Conservation (phyloP, 78 protist species). For the Tieghemostelium lacteum region DNA sequence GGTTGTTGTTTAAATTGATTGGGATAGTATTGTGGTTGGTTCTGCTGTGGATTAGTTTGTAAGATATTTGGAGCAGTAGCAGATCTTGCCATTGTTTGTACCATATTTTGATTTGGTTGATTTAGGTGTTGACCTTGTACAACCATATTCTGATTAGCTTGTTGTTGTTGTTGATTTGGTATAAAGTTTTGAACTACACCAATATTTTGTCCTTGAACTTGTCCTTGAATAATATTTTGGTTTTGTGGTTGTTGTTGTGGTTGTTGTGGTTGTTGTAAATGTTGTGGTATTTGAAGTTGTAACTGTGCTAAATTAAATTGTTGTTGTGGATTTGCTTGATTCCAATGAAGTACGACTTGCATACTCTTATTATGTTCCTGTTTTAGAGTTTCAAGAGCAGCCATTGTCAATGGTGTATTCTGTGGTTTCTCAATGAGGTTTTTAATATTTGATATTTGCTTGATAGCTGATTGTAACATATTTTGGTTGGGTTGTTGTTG, state of each 20-base stretch:
- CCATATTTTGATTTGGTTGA: not conserved
- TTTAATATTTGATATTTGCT: not conserved
- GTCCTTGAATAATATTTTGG: too few relatives aligned
- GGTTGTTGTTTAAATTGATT: too few relatives aligned
- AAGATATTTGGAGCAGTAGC: too few relatives aligned
- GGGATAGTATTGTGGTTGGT: too few relatives aligned
- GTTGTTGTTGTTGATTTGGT: not conserved
- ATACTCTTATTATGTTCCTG: too few relatives aligned
- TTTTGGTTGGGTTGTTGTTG: not conserved
- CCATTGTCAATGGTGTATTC: too few relatives aligned
- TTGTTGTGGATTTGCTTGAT: not conserved
- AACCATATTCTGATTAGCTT: not conserved
- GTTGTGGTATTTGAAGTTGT: conserved; percentile 6
- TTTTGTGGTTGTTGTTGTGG: not conserved
- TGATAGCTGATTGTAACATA: not conserved
- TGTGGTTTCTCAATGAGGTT: not conserved
- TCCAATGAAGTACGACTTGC: too few relatives aligned
- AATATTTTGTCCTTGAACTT: too few relatives aligned
- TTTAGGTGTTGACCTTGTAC: conserved; percentile 27
- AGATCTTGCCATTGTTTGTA: too few relatives aligned
- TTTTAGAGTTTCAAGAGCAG: too few relatives aligned
- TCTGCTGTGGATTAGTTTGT: too few relatives aligned
- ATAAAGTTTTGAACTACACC: not conserved
- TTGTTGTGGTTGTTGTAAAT: not conserved
- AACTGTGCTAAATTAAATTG: not conserved